Percentiles rank a stretch among this genome's conserved stretches.
Conservation (phyloP, 2,329 filamentous ascomycete genomes). For the Penicillium thymicola region DNA sequence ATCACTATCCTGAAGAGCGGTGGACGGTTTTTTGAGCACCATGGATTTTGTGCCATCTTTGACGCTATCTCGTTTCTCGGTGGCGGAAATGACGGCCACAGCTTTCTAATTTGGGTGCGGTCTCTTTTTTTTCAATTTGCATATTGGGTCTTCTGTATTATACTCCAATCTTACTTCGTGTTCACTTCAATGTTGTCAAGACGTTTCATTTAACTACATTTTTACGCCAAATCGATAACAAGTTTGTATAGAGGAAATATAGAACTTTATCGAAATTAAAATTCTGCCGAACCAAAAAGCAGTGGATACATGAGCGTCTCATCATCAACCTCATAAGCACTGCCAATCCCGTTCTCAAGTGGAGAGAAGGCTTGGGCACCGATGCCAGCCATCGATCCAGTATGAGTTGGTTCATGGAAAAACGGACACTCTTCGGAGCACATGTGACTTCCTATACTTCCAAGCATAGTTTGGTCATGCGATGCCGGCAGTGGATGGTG, state of each 20-base stretch:
- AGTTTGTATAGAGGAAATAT: neutral
- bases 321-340: neutral
- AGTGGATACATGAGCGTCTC: slow-evolving; percentile 3
- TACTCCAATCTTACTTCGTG: slow-evolving; percentile 29
- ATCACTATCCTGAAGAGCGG: slow-evolving; percentile 9
- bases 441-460: neutral
- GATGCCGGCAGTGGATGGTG: neutral
- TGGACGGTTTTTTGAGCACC: slow-evolving; percentile 12
- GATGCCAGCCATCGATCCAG: neutral
- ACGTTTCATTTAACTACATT: neutral
- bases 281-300: neutral
- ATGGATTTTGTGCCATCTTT: slow-evolving; percentile 8
- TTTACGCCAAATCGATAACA: neutral
- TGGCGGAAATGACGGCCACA: slow-evolving; percentile 3
- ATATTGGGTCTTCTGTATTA: slow-evolving; percentile 33
- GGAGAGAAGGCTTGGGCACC: neutral
- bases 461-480: neutral
- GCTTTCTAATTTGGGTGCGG: slow-evolving; percentile 5
- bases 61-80: neutral
- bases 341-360: neutral
- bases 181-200: slow-evolving; percentile 3
- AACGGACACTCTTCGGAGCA: slow-evolving; percentile 10
- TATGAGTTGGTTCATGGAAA: slow-evolving; percentile 3
- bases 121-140: slow-evolving; percentile 18
- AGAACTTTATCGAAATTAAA: neutral